A percentile compares a stretch with the other conserved stretches of the same genome.
These are phyloP conservation scores for Sonneratia caseolaris DNA, from an alignment of 345 rosid species.

Conservation along the genomic window DNA sequence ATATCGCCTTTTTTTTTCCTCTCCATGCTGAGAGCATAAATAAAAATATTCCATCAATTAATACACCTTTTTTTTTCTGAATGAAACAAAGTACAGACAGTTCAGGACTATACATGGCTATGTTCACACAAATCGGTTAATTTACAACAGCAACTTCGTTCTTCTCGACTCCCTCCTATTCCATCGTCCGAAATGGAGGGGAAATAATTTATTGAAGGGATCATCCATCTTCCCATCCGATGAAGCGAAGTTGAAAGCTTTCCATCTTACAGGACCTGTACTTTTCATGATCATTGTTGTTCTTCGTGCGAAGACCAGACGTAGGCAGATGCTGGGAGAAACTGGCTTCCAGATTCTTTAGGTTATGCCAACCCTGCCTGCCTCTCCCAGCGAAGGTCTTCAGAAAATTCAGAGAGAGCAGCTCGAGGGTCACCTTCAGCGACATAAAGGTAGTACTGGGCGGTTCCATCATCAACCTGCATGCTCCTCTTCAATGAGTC, in stretches of 20 bases:
- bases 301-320: background rate
- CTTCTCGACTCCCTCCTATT: background rate
- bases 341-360: background rate
- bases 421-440: constrained; percentile 71
- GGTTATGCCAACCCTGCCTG: constrained; percentile 24
- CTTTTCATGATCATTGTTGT: background rate
- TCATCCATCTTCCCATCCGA: background rate
- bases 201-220: background rate
- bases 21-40: no score
- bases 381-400: constrained; percentile 75
- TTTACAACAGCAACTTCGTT: background rate
- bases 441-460: constrained; percentile 64
- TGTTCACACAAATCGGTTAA: background rate
- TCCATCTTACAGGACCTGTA: background rate
- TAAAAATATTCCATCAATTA: no score
- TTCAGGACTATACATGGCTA: background rate
- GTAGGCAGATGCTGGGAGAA: background rate
- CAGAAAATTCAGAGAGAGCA: constrained; percentile 57
- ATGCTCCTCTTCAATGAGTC: constrained; percentile 78
- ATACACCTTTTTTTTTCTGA: no score
- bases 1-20: no score
- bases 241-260: background rate
- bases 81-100: no score
- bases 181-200: background rate
- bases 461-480: constrained; percentile 87